Evolutionary conservation across 768 basidiomycete species (phyloP), one percentile per base, ranked within the genome.

Genomic region (Dendrothele bispora): DNA sequence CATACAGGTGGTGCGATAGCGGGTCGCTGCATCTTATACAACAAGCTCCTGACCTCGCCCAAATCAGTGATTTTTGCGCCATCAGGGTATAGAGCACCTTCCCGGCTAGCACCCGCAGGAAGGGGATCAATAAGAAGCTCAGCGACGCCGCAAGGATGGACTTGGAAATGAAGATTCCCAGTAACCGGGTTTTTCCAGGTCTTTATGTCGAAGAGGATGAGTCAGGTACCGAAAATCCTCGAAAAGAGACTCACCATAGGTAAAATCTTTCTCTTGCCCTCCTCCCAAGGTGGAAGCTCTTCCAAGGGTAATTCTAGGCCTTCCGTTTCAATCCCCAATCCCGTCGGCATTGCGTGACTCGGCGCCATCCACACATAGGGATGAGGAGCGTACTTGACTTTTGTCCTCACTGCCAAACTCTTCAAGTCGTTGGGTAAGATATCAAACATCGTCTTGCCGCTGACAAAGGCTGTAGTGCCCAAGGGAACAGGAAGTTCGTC

Each of bases 121-220:
- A 95, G 76, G 14, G 91, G 81, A n/a, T 79, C 79, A 54, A 97
- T 70, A 46, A 85, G 52, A 25, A 95, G 74, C 55, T 87, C 82
- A 29, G 72, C 65, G 1, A 65, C 82, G 25, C 83, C 91, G 55
- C 86, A 89, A 4, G 89, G 92, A 62, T 95, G 94, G 4, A 95
- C 93, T 61, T 98, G 82, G 70, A 95, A 84, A 62, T 95, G 90
- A 18, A 98, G 75, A 2, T 72, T 71, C 21, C 84, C 83, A 11
- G 92, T 95, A 7, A 82, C 79, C 1, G 92, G 91, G 66, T 95
- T 95, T 75, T 95, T 95, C 94, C 94, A 95, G 6, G 86, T 63
- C 86, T 92, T n/a, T n/a, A n/a, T n/a, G n/a, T n/a, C n/a, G n/a
- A 32, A 53, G 38, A 34, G 17, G 39, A 21, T 14, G 40, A 35